Evolutionary conservation across 306 rosid genomes (phyloP), one percentile per base, ranked within the genome.

Genomic region (Myrica gale): DNA sequence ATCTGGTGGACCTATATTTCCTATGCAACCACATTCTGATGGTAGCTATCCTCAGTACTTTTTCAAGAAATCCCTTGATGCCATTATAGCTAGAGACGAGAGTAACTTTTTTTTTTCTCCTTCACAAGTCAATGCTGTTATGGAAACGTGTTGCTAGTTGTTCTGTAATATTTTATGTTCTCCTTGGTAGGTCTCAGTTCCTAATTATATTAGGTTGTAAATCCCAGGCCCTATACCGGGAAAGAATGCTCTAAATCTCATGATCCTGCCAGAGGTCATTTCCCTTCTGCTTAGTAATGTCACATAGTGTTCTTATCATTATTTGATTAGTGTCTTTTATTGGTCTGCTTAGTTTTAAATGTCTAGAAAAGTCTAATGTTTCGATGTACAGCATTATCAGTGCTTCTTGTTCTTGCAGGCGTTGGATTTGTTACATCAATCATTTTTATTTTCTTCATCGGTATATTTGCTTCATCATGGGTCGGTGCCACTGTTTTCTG

Each of bases 401-500:
- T 63, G 23, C 71, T 69, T 76, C 41, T 20, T 66, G 44, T 54
- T 76, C 53, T 61, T 81, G 82, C 87, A 86, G 89, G 89, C 60
- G 84, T 86, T 69, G 87, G 89, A 26, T 86, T 86, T 80, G 46
- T 83, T 56, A 81, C 89, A 53, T 86, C 89, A 45, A 71, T 86
- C 41, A 51, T 78, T 48, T 86, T 83, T 62, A 78, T 81, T 70
- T 72, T 81, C 71, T 78, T 81, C 46, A 50, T 86, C 0, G 89
- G 87, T 73, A 60, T 86, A 62, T 86, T 86, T 81, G 89, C 89
- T 66, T 86, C 89, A 11, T 86, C 89, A 26, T 86, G 89, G 89
- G 76, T 81, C 87, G 89, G 89, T 72, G 85, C 85, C 63, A 83
- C 89, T 39, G 82, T 86, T 69, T 86, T 86, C 37, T 83, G 84